Conservation (phyloP, 164 flowering plant genomes). For the Piper betle region DNA sequence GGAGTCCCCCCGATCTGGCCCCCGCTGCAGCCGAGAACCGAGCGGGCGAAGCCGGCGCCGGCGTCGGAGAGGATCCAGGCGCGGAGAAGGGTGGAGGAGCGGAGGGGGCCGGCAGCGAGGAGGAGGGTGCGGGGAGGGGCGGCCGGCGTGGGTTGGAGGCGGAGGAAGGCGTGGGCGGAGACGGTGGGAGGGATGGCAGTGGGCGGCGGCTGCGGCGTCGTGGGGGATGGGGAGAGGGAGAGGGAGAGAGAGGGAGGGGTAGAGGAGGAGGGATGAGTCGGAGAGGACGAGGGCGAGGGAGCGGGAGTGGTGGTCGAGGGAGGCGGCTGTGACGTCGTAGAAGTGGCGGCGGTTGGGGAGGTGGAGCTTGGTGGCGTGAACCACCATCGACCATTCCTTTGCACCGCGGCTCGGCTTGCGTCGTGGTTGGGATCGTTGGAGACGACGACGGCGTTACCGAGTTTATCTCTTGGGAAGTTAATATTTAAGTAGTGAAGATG, state of each 20-base stretch:
- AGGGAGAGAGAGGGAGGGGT: constrained; percentile 50
- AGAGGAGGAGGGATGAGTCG: constrained; percentile 57
- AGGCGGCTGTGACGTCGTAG: constrained; percentile 32
- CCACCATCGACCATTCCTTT: constrained; percentile 7
- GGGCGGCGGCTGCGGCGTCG: constrained; percentile 15
- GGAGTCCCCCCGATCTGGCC: constrained; percentile 9
- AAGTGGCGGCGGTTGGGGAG: constrained; percentile 32
- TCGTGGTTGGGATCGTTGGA: no score
- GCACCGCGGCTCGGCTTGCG: background rate
- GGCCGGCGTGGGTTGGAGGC: constrained; percentile 17
- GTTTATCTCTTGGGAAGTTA: no score
- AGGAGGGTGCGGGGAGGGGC: constrained; percentile 26
- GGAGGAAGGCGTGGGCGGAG: constrained; percentile 51
- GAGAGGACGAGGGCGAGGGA: constrained; percentile 60
- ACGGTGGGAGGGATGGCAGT: constrained; percentile 34
- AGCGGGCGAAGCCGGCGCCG: constrained; percentile 19
- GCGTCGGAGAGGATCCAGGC: constrained; percentile 28
- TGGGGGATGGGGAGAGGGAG: constrained; percentile 17
- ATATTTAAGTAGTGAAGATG: no score
- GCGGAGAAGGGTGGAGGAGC: constrained; percentile 41
- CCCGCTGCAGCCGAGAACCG: constrained; percentile 29
- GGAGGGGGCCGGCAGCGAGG: constrained; percentile 40
- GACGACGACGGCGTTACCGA: no score
- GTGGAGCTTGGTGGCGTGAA: constrained; percentile 37
- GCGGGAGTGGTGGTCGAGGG: constrained; percentile 48